Conservation (phyloP, 2,329 filamentous ascomycete genomes). For the Ophiostoma australiae region DNA sequence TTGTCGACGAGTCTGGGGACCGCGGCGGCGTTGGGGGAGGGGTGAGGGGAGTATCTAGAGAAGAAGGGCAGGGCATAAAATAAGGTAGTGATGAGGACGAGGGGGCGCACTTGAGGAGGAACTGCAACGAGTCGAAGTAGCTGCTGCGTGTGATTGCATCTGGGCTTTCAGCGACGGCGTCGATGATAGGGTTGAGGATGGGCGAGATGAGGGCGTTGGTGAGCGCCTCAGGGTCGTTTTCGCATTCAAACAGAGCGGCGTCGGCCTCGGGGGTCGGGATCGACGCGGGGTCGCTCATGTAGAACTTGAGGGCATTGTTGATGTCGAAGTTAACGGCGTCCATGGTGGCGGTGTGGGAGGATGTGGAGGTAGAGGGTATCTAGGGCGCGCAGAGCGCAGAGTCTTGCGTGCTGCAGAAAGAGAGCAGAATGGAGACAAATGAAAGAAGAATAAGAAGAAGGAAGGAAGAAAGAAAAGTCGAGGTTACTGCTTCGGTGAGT, state of each 20-base stretch:
- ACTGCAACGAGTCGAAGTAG: constrained; percentile 88
- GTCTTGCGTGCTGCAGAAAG: constrained; percentile 11
- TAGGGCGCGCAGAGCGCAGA: constrained; percentile 17
- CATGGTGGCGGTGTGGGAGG: constrained; percentile 42
- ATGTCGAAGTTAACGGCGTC: constrained; percentile 85
- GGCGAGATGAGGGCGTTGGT: constrained; percentile 74
- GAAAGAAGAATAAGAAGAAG: neutral
- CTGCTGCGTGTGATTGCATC: constrained; percentile 76
- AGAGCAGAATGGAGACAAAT: neutral
- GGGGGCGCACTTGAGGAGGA: constrained; percentile 83
- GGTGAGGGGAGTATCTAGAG: constrained; percentile 4
- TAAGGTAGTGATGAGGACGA: constrained; percentile 26
- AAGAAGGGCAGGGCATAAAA: constrained; percentile 14
- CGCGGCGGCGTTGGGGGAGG: constrained; percentile 2
- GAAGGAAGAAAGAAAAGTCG: neutral
- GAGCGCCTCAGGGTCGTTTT: constrained; percentile 81
- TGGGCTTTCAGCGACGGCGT: constrained; percentile 85
- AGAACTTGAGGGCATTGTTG: constrained; percentile 92
- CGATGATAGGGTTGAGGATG: constrained; percentile 85
- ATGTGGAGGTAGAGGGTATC: constrained; percentile 16
- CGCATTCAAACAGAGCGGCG: constrained; percentile 77
- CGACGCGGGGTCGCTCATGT: constrained; percentile 83
- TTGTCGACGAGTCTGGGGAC: neutral
- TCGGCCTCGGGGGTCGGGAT: constrained; percentile 85
- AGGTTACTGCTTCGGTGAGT: neutral